Evolutionary conservation across 352 stramenopile species (phyloP), one percentile per base, ranked within the genome.

Genomic region (Peronospora destructor): DNA sequence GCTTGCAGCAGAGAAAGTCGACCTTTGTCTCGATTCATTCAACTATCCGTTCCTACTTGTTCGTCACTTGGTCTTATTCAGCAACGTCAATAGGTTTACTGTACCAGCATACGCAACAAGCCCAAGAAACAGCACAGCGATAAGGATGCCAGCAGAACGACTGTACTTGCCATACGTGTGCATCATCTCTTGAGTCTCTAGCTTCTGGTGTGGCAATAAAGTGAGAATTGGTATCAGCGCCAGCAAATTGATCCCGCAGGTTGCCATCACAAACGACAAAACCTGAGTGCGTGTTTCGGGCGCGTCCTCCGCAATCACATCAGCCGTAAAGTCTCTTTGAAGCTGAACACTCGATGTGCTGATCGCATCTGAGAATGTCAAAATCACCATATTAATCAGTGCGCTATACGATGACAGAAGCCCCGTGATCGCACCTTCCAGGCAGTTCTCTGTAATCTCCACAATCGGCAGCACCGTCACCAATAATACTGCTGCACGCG

Each of bases 381-480:
- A 45, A 37, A 85, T 67, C 2, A 71, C 73, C 50, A 79, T 78
- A n/a, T 57, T 58, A 36, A 87, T 80, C 36, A 89, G 53, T n/a
- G 69, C 65, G 12, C 68, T 70, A 44, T 81, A 87, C 4, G 76
- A 86, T 13, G 65, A 56, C 8, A 87, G 66, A 8, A 90, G 56
- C 0, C 79, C 79, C 0, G 66, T 83, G 9, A 73, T 87, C 8
- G 79, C 73, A 4, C 76, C 79, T 64, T 90, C 79, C 14, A 86
- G 65, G 25, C 79, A 82, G 8, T 67, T 83, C 56, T 86, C 76
- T 2, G 79, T 79, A 45, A 90, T 84, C 49, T 90, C 75, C 28
- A 87, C 75, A 9, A 90, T 49, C 6, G 79, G 74, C 28, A 90
- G 53, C 36, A 64, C 75, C 8, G 73, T 76, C 4, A 87, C 73